phyloP scores from a whole-genome alignment of 352 stramenopile genomes.

The Globisporangium irregulare region DNA sequence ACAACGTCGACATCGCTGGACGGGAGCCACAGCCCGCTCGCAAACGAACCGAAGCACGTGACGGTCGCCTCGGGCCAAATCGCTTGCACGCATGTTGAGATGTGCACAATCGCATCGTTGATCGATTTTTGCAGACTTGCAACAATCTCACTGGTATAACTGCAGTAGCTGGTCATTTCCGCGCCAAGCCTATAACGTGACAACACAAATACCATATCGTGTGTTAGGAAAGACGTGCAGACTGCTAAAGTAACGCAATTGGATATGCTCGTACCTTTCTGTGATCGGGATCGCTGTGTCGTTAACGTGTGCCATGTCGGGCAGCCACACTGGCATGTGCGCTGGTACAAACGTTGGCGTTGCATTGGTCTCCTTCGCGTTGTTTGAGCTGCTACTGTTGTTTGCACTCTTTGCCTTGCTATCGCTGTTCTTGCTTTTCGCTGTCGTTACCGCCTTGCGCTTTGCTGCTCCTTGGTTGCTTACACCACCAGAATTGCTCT shows the following conservation, averaged over 20 bases:
- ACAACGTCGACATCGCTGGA: conserved; percentile 89
- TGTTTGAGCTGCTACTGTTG: neutral
- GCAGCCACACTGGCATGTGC: conserved; percentile 32
- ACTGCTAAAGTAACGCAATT: neutral
- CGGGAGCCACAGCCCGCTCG: conserved; percentile 84
- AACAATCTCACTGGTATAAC: conserved; percentile 62
- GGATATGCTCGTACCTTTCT: conserved; percentile 19
- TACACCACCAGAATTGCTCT: neutral
- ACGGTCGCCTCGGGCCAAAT: conserved; percentile 78
- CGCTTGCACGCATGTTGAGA: conserved; percentile 54
- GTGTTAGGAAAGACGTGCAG: neutral
- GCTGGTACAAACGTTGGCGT: conserved; percentile 4
- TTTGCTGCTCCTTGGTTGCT: conserved; percentile 10
- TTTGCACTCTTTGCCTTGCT: conserved; percentile 11
- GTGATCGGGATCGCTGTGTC: conserved; percentile 33
- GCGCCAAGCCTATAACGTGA: conserved; percentile 31
- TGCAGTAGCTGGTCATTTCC: conserved; percentile 64
- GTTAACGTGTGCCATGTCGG: conserved; percentile 27
- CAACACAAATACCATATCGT: neutral
- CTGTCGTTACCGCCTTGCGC: conserved; percentile 5
- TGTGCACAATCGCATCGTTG: conserved; percentile 69
- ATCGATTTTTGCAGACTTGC: conserved; percentile 51
- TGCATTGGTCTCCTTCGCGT: neutral
- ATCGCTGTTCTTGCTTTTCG: conserved; percentile 10
- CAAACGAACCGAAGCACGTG: conserved; percentile 82